Evolutionary conservation across 768 basidiomycete genomes (phyloP), one percentile per base, ranked within the genome.

Genomic region (Trametes cubensis): DNA sequence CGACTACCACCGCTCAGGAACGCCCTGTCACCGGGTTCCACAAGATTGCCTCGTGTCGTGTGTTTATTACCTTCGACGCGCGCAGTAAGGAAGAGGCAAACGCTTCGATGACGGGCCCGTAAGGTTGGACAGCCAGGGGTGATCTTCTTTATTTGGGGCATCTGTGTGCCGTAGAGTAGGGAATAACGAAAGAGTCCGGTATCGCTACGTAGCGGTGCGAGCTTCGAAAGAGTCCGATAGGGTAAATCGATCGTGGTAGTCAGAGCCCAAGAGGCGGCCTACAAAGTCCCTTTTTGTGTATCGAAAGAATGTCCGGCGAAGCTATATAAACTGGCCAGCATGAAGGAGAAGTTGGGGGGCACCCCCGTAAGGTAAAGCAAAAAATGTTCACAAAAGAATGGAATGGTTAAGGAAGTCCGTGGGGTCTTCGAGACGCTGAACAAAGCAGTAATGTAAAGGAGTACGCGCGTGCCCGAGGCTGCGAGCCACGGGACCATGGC

Each of bases 291-390:
- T 51, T 15, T 49, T 49, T 47, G 5, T 6, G 4, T 11, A 21
- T 30, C 26, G 30, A 45, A 25, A 38, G 26, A 51, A 56, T 44
- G 54, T 51, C 53, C 61, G 61, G 61, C 48, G 39, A 44, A 57
- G 61, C 30, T 41, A 55, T 41, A 34, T 47, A 47, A 23, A 59
- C 58, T 44, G 58, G 49, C 58, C 58, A 51, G 53, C 61, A 56
- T 44, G 61, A 25, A 49, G 47, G 6, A n/a, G 26, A 56, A 51
- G 17, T 39, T 10, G 50, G 34, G 10, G 34, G 6, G 34, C 34
- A 10, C 34, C 34, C 34, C 34, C 34, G 21, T n/a, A 44, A 45
- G 44, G 30, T 11, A 10, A 49, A 28, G 30, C n/a, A 49, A 4
- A 55, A 48, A 49, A 48, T 14, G 44, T 48, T 42, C 53, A 11